phyloP scores from a whole-genome alignment of 108 stramenopile species.

The Pelagomonas calceolata region DNA sequence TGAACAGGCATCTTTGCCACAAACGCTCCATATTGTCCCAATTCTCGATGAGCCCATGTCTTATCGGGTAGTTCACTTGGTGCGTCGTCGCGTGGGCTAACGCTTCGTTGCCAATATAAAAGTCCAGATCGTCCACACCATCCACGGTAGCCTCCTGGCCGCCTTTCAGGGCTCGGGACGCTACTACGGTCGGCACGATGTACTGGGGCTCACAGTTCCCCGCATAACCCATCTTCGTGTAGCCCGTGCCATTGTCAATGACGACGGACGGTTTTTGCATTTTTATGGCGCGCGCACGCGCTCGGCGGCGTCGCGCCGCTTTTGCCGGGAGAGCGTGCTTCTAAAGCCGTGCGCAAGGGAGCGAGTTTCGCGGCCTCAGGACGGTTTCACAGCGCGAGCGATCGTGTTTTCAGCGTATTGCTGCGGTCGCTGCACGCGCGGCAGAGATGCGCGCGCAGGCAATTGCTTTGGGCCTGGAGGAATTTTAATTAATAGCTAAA shows the following conservation, averaged over 20 bases:
- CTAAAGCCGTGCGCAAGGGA: too few relatives aligned
- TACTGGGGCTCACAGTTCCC: constrained; percentile 44
- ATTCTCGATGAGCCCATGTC: constrained; percentile 43
- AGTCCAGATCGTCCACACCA: constrained; percentile 38
- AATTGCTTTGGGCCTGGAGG: too few relatives aligned
- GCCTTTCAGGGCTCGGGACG: constrained; percentile 12
- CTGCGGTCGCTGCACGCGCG: too few relatives aligned
- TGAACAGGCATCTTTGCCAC: constrained; percentile 56
- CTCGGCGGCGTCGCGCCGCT: too few relatives aligned
- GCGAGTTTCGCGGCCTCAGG: too few relatives aligned
- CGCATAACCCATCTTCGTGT: constrained; percentile 62
- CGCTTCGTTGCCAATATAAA: constrained; percentile 42
- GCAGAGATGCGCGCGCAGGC: too few relatives aligned
- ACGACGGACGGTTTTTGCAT: constrained; percentile 43
- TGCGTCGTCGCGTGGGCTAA: constrained; percentile 32
- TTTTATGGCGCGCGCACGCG: too few relatives aligned
- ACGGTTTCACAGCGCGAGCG: too few relatives aligned
- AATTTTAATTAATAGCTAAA: too few relatives aligned
- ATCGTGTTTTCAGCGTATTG: too few relatives aligned
- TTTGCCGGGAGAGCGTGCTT: too few relatives aligned
- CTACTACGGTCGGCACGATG: constrained; percentile 53
- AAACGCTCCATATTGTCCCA: constrained; percentile 64
- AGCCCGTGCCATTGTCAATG: constrained; percentile 59
- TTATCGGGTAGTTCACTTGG: constrained; percentile 49
- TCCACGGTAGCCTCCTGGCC: neutral